Conservation (phyloP, 1,284 basidiomycete genomes). For the Malassezia nana region DNA sequence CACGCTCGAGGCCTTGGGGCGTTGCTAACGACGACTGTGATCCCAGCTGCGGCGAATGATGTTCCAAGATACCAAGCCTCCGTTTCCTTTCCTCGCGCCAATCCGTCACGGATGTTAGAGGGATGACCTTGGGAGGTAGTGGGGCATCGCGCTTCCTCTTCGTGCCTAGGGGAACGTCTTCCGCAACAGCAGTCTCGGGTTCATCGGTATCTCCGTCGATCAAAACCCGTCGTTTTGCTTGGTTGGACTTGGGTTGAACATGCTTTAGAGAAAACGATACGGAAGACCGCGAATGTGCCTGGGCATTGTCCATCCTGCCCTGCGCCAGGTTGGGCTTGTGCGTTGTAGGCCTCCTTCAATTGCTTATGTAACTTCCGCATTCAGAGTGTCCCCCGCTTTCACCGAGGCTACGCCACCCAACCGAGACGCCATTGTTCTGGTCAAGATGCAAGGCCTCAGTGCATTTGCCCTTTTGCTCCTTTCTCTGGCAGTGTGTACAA, state of each 20-base stretch:
- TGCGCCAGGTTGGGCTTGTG: neutral
- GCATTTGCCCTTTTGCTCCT: neutral
- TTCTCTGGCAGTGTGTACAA: neutral
- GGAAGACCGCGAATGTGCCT: neutral
- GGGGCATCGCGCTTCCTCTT: slow-evolving; percentile 4
- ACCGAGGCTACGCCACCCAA: too few species aligned
- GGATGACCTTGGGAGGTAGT: slow-evolving; percentile 20
- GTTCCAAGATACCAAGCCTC: slow-evolving; percentile 23
- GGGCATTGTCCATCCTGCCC: neutral
- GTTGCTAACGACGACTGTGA: slow-evolving; percentile 22
- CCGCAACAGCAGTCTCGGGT: neutral
- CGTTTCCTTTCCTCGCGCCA: slow-evolving; percentile 38
- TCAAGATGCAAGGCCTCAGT: slow-evolving; percentile 1
- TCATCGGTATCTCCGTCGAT: slow-evolving; percentile 2
- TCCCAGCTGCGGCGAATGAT: slow-evolving; percentile 20
- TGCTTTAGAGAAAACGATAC: slow-evolving; percentile 1
- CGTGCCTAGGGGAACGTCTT: neutral
- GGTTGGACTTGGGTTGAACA: neutral
- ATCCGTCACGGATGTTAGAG: slow-evolving; percentile 24
- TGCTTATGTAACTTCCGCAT: neutral
- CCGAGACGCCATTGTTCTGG: neutral
- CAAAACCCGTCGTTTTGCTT: neutral
- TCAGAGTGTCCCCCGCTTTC: too few species aligned
- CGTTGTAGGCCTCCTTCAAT: neutral
- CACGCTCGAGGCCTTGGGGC: slow-evolving; percentile 1